Evolutionary conservation across 352 stramenopile species (phyloP), one percentile per base, ranked within the genome.

Genomic region (Globisporangium solare): DNA sequence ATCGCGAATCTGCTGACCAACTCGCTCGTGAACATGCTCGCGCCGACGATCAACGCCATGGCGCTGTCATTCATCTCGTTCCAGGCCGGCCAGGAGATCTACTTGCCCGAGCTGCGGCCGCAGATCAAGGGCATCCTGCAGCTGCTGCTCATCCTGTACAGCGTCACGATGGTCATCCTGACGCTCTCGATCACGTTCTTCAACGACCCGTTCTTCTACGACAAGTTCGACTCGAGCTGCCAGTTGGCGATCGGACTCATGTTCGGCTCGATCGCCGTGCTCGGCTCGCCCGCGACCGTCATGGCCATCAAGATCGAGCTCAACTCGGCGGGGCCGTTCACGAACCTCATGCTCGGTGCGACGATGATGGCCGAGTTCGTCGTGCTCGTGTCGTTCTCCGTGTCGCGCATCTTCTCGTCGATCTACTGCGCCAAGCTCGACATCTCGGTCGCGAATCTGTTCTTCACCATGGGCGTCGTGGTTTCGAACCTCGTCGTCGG

Each of bases 251-350:
- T 89, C 47, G 74, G 73, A 2, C 76, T 87, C 65, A 79, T 89
- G 71, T 89, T 89, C 35, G 79, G 65, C 46, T 89, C 79, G 53
- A 89, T 87, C 52, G 83, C 74, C 3, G 79, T 89, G 35, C 62
- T 88, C 8, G 75, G 68, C 2, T 89, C 79, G 13, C 79, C 79
- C 0, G 71, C 76, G 7, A 89, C 79, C 12, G 75, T 86, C 43
- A 87, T 89, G 77, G 79, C 78, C 17, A 86, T 89, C 64, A 86
- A 89, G 65, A 89, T 86, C 50, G 78, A 89, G 53, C 69, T 87
- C 52, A 85, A 89, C 47, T 85, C 76, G 27, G 79, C 85, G 45
- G 79, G 79, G 2, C 75, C 75, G 6, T 89, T 89, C 58, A 89
- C 79, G 6, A 87, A 83, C 60, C 66, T 89, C 48, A 88, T 88